Evolutionary conservation across 2,329 filamentous ascomycete genomes (phyloP), one percentile per base, ranked within the genome.

Genomic region (Fusarium vanettenii): DNA sequence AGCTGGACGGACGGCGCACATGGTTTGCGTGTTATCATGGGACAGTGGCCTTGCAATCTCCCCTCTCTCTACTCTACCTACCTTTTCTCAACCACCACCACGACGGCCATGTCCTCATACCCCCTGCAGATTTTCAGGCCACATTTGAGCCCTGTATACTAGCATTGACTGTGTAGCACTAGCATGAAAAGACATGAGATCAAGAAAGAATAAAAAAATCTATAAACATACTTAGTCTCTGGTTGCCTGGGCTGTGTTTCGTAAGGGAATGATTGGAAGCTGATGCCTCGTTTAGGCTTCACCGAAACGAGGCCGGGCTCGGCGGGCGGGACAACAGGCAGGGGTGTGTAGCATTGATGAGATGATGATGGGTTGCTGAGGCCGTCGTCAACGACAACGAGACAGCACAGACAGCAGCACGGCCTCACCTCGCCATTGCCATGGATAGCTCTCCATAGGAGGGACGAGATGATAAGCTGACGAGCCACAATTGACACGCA

Each of bases 21-120:
- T 87, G 85, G 86, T 81, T 85, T 85, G 77, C 87, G 86, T 88
- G 85, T 88, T 87, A 81, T 79, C 69, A 76, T 61, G 74, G 78
- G 77, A 78, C 74, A 76, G 78, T 77, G 72, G 77, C 77, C 76
- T 79, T 75, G 70, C 74, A 80, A 80, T 83, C 81, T 82, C 80
- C 81, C 73, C 81, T 82, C 79, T 45, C 41, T 45, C 41, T 45
- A 45, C 41, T 45, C 41, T 45, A 45, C 41, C 41, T 79, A 78
- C 75, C 73, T 60, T 70, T 78, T 63, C 62, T 74, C 66, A 63
- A 67, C 72, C 73, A 75, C 72, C 73, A 75, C 41, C 20, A 45
- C 41, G 41, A 45, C 66, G 70, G 60, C 76, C 75, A 72, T 78
- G 72, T 79, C 76, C 80, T 78, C 74, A 76, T 79, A 79, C 76